Evolutionary conservation across 768 basidiomycete species (phyloP).

Genomic region (Austroboletus eburneus): DNA sequence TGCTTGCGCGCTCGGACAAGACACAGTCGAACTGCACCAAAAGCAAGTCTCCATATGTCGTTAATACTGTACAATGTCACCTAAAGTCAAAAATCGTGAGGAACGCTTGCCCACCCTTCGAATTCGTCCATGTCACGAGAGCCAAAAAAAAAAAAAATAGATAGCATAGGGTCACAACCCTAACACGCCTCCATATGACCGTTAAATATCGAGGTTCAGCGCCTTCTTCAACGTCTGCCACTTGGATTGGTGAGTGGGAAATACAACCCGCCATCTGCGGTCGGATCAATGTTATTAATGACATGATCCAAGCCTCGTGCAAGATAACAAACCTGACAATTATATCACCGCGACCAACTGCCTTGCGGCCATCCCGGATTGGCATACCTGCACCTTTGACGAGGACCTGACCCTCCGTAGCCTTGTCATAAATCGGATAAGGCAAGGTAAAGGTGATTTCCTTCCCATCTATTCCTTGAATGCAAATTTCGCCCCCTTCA

Average conservation of each 20-base stretch:
- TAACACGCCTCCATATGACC: slow-evolving; percentile 2
- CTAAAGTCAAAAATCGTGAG: slow-evolving; percentile 8
- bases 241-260: slow-evolving; percentile 28
- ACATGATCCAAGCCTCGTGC: slow-evolving; percentile 1
- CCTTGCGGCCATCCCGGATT: slow-evolving; percentile 46
- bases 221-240: slow-evolving; percentile 30
- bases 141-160: slow-evolving; percentile 13
- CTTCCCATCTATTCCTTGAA: slow-evolving; percentile 58
- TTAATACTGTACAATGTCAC: slow-evolving; percentile 29
- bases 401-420: slow-evolving; percentile 45
- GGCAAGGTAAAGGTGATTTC: slow-evolving; percentile 49
- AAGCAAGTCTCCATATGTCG: slow-evolving; percentile 11
- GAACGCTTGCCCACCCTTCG: slow-evolving; percentile 7
- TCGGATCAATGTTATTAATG: slow-evolving; percentile 1
- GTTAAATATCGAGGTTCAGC: slow-evolving; percentile 26
- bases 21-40: neutral
- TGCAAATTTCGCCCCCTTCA: slow-evolving; percentile 45
- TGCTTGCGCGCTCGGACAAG: neutral
- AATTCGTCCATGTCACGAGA: slow-evolving; percentile 17
- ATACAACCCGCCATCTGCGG: slow-evolving; percentile 31
- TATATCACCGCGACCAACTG: slow-evolving; percentile 58
- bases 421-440: slow-evolving; percentile 45
- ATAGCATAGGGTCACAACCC: slow-evolving; percentile 20
- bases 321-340: slow-evolving; percentile 47
- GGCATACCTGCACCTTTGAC: slow-evolving; percentile 70